A percentile compares a stretch with the other conserved stretches of the same genome.
phyloP scores from a whole-genome alignment of 495 filamentous ascomycete genomes.

The Chaetomium fimeti region DNA sequence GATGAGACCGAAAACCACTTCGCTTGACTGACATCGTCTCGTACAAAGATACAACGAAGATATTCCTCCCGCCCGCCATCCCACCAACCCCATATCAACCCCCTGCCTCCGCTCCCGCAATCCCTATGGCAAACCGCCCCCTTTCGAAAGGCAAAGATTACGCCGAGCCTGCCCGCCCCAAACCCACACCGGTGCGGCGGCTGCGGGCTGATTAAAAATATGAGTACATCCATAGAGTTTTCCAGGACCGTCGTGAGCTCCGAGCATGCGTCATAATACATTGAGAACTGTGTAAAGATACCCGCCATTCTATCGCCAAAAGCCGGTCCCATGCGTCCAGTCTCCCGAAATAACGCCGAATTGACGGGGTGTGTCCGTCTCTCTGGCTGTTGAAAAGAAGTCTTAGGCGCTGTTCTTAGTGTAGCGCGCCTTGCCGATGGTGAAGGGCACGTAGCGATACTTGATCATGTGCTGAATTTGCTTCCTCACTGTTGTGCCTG shows the following conservation, averaged over 20 bases:
- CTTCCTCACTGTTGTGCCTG: slow-evolving; percentile 68
- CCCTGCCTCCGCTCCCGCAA: neutral
- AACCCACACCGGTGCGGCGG: neutral
- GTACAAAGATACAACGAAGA: neutral
- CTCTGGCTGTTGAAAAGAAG: slow-evolving; percentile 3
- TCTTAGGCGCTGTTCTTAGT: slow-evolving; percentile 52
- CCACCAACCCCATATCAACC: neutral
- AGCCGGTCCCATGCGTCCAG: slow-evolving; percentile 15
- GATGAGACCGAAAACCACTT: neutral
- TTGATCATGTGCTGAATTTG: slow-evolving; percentile 99
- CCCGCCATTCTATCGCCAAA: slow-evolving; percentile 21
- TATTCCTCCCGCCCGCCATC: neutral
- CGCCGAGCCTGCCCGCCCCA: slow-evolving; percentile 11
- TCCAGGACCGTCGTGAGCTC: slow-evolving; percentile 22
- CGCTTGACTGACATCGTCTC: slow-evolving; percentile 1
- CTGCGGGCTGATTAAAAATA: slow-evolving; percentile 17
- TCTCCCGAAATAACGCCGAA: neutral
- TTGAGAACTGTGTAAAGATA: slow-evolving; percentile 4
- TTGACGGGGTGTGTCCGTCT: neutral
- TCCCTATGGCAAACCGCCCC: slow-evolving; percentile 14
- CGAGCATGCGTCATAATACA: slow-evolving; percentile 25
- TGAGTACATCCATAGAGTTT: slow-evolving; percentile 14
- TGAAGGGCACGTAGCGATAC: slow-evolving; percentile 97
- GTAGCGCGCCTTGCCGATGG: slow-evolving; percentile 87
- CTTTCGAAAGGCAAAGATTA: slow-evolving; percentile 16